These are phyloP conservation scores for Wickerhamiella australiensis DNA, from an alignment of 805 yeast genomes.

Conservation along the genomic window DNA sequence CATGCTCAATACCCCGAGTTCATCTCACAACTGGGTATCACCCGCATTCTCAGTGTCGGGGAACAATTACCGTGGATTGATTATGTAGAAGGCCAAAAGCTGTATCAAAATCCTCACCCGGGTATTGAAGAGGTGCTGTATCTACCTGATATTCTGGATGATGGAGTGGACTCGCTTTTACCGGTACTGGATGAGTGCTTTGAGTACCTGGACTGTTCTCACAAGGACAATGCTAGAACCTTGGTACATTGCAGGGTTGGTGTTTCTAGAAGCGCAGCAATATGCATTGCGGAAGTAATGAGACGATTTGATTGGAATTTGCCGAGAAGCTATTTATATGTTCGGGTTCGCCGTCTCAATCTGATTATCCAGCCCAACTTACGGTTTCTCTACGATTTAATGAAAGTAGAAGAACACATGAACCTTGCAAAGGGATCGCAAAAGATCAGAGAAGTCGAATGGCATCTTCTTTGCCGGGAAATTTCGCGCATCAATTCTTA, in stretches of 20 bases:
- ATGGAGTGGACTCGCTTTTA: constrained; percentile 72
- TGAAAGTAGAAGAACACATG: constrained; percentile 48
- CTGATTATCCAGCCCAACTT: constrained; percentile 91
- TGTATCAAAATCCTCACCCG: background rate
- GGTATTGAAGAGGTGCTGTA: constrained; percentile 42
- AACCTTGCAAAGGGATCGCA: constrained; percentile 20
- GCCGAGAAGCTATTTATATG: constrained; percentile 72
- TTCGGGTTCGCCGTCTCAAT: constrained; percentile 79
- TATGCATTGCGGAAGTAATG: constrained; percentile 93
- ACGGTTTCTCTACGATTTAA: constrained; percentile 79
- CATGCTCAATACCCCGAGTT: constrained; percentile 69
- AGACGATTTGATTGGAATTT: constrained; percentile 51
- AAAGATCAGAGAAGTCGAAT: constrained; percentile 56
- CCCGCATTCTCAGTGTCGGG: constrained; percentile 74
- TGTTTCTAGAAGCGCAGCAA: constrained; percentile 88
- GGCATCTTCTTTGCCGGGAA: constrained; percentile 79
- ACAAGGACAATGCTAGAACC: constrained; percentile 28
- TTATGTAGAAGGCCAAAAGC: constrained; percentile 13
- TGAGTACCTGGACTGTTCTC: constrained; percentile 43
- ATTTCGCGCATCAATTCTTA: constrained; percentile 43
- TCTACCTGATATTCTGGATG: constrained; percentile 71
- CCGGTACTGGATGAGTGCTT: constrained; percentile 51
- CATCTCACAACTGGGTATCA: constrained; percentile 53
- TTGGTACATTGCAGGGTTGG: constrained; percentile 93
- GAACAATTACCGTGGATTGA: constrained; percentile 59